These are phyloP conservation scores for Thalassiosira livingstoniorum DNA, from an alignment of 352 stramenopile species.

Conservation along the genomic window DNA sequence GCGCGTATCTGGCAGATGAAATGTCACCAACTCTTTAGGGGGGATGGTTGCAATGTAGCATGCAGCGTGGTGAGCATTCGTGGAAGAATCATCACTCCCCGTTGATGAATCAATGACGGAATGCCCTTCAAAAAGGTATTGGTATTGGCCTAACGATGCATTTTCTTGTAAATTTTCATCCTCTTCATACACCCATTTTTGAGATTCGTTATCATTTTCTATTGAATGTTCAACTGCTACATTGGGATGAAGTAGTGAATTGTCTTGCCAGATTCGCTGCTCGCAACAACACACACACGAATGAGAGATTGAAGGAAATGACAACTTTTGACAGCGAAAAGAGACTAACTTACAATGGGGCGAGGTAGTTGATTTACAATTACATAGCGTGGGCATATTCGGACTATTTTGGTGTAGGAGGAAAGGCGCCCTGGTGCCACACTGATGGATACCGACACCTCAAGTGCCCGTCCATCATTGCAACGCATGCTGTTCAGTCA, in stretches of 20 bases:
- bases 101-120: conserved; percentile 53
- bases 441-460: conserved; percentile 87
- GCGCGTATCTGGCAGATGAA: conserved; percentile 84
- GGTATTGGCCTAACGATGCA: conserved; percentile 74
- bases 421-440: conserved; percentile 87
- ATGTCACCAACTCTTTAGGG: conserved; percentile 70
- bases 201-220: conserved; percentile 38
- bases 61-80: conserved; percentile 75
- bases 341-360: conserved; percentile 67
- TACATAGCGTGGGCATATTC: conserved; percentile 88
- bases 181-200: conserved; percentile 73
- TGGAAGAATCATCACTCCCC: conserved; percentile 55
- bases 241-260: conserved; percentile 75
- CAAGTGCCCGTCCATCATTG: conserved; percentile 84
- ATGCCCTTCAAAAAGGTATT: conserved; percentile 72
- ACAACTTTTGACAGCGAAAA: conserved; percentile 5
- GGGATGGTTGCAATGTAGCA: conserved; percentile 77
- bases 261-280: conserved; percentile 82
- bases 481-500: conserved; percentile 71
- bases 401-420: conserved; percentile 90
- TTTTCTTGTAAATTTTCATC: conserved; percentile 34
- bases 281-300: too few relatives aligned
- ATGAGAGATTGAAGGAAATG: conserved; percentile 8
- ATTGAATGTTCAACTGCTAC: conserved; percentile 57
- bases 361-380: conserved; percentile 86